A percentile compares a stretch with the other conserved stretches of the same genome.
phyloP scores from a whole-genome alignment of 2,329 filamentous ascomycete genomes.

The Cytospora schulzeri region DNA sequence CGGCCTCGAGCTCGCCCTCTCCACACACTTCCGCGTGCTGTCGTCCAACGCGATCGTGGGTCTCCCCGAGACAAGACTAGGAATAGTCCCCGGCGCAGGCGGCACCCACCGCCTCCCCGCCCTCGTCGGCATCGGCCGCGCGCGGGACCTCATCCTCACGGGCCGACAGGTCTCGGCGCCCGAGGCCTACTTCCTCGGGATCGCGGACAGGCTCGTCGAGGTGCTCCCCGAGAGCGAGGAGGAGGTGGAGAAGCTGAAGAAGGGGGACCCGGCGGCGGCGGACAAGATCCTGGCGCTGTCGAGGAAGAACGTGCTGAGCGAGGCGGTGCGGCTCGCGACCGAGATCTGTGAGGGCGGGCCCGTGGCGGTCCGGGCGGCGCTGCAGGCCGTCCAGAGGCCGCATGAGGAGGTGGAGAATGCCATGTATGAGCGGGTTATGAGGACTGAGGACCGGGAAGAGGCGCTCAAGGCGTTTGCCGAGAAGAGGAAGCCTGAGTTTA shows the following conservation, averaged over 20 bases:
- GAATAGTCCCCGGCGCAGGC: slow-evolving; percentile 92
- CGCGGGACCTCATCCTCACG: slow-evolving; percentile 88
- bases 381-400: slow-evolving; percentile 76
- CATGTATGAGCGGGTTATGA: slow-evolving; percentile 82
- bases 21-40: slow-evolving; percentile 87
- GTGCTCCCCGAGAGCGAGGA: slow-evolving; percentile 62
- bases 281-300: slow-evolving; percentile 55
- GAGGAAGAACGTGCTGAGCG: slow-evolving; percentile 68
- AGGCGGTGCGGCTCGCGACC: slow-evolving; percentile 75
- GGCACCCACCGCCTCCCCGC: slow-evolving; percentile 86
- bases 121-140: slow-evolving; percentile 77
- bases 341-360: slow-evolving; percentile 85
- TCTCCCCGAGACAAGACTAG: slow-evolving; percentile 88
- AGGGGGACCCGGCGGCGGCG: slow-evolving; percentile 48
- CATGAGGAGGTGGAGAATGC: slow-evolving; percentile 79
- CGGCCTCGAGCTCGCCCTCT: slow-evolving; percentile 88
- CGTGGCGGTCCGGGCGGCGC: slow-evolving; percentile 75
- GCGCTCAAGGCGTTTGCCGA: slow-evolving; percentile 80
- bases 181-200: slow-evolving; percentile 88
- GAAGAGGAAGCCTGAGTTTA: slow-evolving; percentile 63
- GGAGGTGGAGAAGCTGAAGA: slow-evolving; percentile 38
- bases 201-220: slow-evolving; percentile 89
- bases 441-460: slow-evolving; percentile 84
- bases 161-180: slow-evolving; percentile 80
- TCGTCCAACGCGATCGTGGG: slow-evolving; percentile 76